These are phyloP conservation scores for Heterobasidion occidentale DNA, from an alignment of 1,284 basidiomycete genomes.

Conservation along the genomic window DNA sequence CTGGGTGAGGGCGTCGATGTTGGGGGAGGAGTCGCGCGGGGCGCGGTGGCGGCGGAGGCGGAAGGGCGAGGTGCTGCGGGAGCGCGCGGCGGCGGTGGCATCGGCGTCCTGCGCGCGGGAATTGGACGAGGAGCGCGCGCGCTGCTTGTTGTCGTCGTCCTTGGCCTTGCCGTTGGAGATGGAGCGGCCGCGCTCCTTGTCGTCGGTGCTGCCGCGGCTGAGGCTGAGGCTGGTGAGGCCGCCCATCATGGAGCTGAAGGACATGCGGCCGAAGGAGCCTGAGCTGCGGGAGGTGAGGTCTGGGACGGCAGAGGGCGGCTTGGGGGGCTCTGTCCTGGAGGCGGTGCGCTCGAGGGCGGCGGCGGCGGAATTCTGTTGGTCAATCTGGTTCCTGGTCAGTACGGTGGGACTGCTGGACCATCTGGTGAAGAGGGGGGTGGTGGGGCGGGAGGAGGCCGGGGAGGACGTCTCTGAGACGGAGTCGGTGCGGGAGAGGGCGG, in stretches of 20 bases:
- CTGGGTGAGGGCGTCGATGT: constrained; percentile 66
- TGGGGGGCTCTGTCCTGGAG: constrained; percentile 20
- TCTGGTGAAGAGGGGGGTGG: constrained; percentile 21
- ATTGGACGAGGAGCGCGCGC: constrained; percentile 47
- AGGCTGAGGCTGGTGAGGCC: constrained; percentile 55
- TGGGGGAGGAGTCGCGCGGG: constrained; percentile 57
- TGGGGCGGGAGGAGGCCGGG: constrained; percentile 21
- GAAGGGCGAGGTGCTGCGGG: constrained; percentile 70
- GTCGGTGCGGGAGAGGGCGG: constrained; percentile 19
- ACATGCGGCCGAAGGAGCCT: constrained; percentile 52
- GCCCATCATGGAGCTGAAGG: constrained; percentile 64
- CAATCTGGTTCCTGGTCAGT: constrained; percentile 33
- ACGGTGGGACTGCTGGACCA: constrained; percentile 19
- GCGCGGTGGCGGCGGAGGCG: constrained; percentile 49
- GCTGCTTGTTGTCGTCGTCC: constrained; percentile 23
- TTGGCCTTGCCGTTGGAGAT: constrained; percentile 24
- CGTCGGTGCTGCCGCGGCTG: constrained; percentile 38
- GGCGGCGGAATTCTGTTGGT: constrained; percentile 31
- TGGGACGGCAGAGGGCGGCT: constrained; percentile 15
- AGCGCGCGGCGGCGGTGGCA: constrained; percentile 26
- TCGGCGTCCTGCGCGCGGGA: constrained; percentile 18
- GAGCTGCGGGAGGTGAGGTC: constrained; percentile 18
- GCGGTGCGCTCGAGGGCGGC: constrained; percentile 44
- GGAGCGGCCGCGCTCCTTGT: constrained; percentile 47
- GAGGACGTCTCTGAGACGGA: constrained; percentile 23